A percentile compares a stretch with the other conserved stretches of the same genome.
phyloP scores from a whole-genome alignment of 805 yeast genomes.

The Candida quercuum region DNA sequence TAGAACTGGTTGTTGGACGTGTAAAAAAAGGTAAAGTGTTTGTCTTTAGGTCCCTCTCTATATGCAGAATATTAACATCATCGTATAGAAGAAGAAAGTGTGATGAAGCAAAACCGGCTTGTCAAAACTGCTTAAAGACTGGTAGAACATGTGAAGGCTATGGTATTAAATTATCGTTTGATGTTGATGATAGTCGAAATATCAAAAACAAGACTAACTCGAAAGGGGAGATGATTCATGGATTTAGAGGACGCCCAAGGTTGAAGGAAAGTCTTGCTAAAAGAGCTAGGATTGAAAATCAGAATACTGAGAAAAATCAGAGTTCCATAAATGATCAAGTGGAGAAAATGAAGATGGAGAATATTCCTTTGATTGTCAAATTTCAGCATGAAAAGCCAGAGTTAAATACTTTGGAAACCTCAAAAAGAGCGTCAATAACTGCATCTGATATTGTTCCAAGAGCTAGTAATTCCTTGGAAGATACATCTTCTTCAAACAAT shows the following conservation, averaged over 20 bases:
- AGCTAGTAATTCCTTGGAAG: not conserved
- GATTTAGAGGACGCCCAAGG: conserved; percentile 41
- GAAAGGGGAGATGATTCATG: conserved; percentile 33
- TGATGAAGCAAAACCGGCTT: conserved; percentile 48
- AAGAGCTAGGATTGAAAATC: conserved; percentile 7
- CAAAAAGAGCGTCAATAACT: not conserved
- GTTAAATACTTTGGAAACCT: not conserved
- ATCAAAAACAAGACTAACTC: conserved; percentile 15
- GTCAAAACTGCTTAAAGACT: conserved; percentile 40
- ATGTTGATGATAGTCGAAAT: conserved; percentile 42
- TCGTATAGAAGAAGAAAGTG: conserved; percentile 43
- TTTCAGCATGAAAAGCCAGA: not conserved
- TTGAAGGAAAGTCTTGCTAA: conserved; percentile 28
- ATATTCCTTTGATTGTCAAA: not conserved
- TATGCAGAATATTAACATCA: not conserved
- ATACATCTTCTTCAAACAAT: not conserved
- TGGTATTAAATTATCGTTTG: conserved; percentile 41
- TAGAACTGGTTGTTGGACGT: conserved; percentile 55
- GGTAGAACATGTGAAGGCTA: conserved; percentile 47
- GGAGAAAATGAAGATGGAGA: not conserved
- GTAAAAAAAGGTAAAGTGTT: conserved; percentile 45
- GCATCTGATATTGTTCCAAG: not conserved
- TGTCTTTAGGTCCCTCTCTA: conserved; percentile 10
- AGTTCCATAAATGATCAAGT: not conserved
- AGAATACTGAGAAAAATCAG: not conserved